Conservation (phyloP, 495 filamentous ascomycete species). For the Aspergillus asperescens region DNA sequence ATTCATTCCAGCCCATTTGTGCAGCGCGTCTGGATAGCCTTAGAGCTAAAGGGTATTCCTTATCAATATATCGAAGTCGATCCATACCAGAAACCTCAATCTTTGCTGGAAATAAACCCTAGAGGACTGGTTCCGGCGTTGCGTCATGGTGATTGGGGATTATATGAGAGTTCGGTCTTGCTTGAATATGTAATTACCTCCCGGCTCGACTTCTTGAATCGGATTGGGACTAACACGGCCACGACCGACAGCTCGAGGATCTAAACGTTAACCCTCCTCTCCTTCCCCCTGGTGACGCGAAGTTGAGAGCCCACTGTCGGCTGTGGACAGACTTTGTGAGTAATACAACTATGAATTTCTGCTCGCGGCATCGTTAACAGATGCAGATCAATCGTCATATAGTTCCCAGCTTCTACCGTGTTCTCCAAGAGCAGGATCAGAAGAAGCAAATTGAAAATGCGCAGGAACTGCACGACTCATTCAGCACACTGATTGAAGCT, state of each 20-base stretch:
- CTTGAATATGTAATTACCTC: constrained; percentile 73
- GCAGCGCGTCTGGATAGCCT: constrained; percentile 90
- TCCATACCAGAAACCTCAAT: constrained; percentile 75
- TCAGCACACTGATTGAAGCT: constrained; percentile 67
- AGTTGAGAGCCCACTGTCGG: constrained; percentile 69
- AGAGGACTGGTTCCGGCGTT: constrained; percentile 81
- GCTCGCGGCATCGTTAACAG: constrained; percentile 16
- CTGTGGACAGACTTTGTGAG: constrained; percentile 85
- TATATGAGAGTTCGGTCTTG: constrained; percentile 79
- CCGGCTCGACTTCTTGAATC: not conserved
- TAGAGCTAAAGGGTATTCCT: constrained; percentile 75
- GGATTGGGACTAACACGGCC: not conserved
- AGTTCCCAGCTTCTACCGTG: constrained; percentile 73
- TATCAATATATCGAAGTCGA: constrained; percentile 95
- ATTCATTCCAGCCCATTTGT: constrained; percentile 60
- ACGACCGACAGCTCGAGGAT: constrained; percentile 64
- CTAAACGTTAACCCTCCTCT: constrained; percentile 55
- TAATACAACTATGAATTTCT: not conserved
- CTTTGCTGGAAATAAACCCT: constrained; percentile 80
- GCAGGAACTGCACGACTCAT: constrained; percentile 61
- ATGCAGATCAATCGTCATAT: constrained; percentile 74
- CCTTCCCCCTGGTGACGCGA: constrained; percentile 60
- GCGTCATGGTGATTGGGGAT: constrained; percentile 79
- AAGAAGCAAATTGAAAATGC: constrained; percentile 58
- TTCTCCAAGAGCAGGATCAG: constrained; percentile 66